Evolutionary conservation across 306 rosid genomes (phyloP).

Genomic region (Datisca glomerata): DNA sequence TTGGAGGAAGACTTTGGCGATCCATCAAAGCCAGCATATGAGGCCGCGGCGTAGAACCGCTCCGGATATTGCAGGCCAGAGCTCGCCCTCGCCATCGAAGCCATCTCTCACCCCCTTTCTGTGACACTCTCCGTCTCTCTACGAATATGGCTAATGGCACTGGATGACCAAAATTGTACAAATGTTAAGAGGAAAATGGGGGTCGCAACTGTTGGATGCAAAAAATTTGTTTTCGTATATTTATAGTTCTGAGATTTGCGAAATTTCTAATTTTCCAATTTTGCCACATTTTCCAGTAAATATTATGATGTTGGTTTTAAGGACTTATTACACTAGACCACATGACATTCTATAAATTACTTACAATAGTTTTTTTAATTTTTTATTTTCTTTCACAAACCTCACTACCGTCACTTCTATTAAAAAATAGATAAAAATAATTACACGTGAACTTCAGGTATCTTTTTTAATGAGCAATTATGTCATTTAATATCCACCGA

Average conservation of each 20-base stretch:
- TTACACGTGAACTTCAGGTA: too few species aligned
- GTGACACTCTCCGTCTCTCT: background rate
- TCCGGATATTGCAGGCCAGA: slow-evolving; percentile 90
- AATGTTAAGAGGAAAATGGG: background rate
- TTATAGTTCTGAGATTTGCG: slow-evolving; percentile 6
- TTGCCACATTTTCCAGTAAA: background rate
- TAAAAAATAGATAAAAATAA: too few species aligned
- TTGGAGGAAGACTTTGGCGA: slow-evolving; percentile 66
- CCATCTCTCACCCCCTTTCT: slow-evolving; percentile 14
- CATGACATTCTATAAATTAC: too few species aligned
- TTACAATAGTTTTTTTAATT: too few species aligned
- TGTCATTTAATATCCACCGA: too few species aligned
- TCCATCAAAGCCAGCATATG: slow-evolving; percentile 83
- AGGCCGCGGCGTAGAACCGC: slow-evolving; percentile 82
- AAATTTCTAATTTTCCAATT: background rate
- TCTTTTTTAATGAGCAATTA: too few species aligned
- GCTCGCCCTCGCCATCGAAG: slow-evolving; percentile 59
- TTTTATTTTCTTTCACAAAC: too few species aligned
- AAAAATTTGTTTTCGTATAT: background rate
- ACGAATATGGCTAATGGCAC: background rate
- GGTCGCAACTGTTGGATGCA: slow-evolving; percentile 2
- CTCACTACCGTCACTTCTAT: too few species aligned
- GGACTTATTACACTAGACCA: too few species aligned
- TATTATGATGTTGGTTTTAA: too few species aligned
- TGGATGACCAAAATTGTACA: background rate